Evolutionary conservation across 2,329 filamentous ascomycete genomes (phyloP).

Genomic region (Chaetothyriales sp.): DNA sequence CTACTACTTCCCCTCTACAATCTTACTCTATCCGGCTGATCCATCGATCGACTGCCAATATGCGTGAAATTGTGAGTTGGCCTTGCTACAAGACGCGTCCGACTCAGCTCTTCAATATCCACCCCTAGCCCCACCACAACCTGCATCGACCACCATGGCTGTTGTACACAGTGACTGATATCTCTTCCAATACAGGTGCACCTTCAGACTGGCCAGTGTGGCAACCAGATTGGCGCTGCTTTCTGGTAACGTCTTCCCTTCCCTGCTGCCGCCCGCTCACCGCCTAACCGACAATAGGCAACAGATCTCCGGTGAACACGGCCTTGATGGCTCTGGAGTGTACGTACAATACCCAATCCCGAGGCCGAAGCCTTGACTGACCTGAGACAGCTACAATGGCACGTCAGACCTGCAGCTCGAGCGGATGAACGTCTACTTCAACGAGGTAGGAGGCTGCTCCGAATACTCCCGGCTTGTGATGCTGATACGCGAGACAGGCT

Average conservation of each 20-base stretch:
- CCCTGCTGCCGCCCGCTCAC: constrained; percentile 8
- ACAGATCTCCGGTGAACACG: constrained; percentile 78
- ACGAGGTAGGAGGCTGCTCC: constrained; percentile 46
- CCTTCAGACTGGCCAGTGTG: constrained; percentile 99
- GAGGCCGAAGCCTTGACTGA: constrained; percentile 5
- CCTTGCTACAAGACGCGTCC: constrained; percentile 2
- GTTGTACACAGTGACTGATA: constrained; percentile 38
- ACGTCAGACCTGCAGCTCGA: constrained; percentile 97
- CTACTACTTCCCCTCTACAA: constrained; percentile 1
- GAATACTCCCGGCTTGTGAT: neutral
- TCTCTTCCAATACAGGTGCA: constrained; percentile 59
- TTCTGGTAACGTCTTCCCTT: constrained; percentile 58
- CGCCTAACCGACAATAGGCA: constrained; percentile 44
- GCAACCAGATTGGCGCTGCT: constrained; percentile 99
- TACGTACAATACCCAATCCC: constrained; percentile 37
- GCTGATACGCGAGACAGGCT: constrained; percentile 41
- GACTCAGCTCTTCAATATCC: neutral
- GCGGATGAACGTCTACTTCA: constrained; percentile 99
- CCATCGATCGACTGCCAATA: constrained; percentile 32
- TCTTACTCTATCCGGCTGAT: constrained; percentile 1
- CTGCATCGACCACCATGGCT: neutral
- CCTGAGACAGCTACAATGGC: constrained; percentile 65
- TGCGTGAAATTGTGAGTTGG: constrained; percentile 58
- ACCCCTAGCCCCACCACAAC: neutral
- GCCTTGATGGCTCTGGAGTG: constrained; percentile 93